Base-by-base conservation (phyloP, 2,329 filamentous ascomycete species). In the Gliomastix tumulicola region DNA sequence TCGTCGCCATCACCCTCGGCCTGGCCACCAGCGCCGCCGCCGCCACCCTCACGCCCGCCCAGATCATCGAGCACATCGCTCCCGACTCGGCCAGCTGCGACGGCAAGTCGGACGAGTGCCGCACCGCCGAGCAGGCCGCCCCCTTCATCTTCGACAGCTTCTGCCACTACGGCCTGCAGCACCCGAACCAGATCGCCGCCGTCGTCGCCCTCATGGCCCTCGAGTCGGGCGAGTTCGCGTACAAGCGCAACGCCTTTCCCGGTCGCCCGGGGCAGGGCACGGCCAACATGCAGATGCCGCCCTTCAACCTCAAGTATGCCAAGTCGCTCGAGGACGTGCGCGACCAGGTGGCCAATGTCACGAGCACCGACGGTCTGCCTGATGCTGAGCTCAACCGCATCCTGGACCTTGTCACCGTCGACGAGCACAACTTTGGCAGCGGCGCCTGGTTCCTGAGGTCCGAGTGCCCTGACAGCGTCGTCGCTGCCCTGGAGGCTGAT, bases 181-280 rank as follows among this genome's bases (percentile, higher is more conserved):
- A 56, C 22, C 59, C 62, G 17, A 71, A 68, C 17, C 75, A 83
- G 47, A 79, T 84, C 52, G 85, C 85, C 7, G 84, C 80, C 17
- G 57, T 89, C 13, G 52, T 92, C 30, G 68, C 79, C 11, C 66
- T 88, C 50, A 82, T 86, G 63, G 75, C 81, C 10, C 80, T 79
- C 52, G 88, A 94, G 63, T 78, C 75, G 3, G 76, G 39, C 17
- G 69, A 80, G 43, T 85, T 89, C 62, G 69, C 74, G 49, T 89
- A 76, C 70, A 85, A 82, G 59, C 71, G 68, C 56, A 87, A 88
- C 60, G 65, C 78, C 48, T 45, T 36, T 22, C 62, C 65, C 44
- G 72, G 69, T n/a, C 51, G 61, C 0, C 69, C 80, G 0, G 85
- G 84, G 8, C 82, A 89, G 55, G 84, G 84, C 18, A 88, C 84